These are phyloP conservation scores for Sugiyamaella valdiviana DNA, from an alignment of 805 yeast genomes.

Conservation along the genomic window DNA sequence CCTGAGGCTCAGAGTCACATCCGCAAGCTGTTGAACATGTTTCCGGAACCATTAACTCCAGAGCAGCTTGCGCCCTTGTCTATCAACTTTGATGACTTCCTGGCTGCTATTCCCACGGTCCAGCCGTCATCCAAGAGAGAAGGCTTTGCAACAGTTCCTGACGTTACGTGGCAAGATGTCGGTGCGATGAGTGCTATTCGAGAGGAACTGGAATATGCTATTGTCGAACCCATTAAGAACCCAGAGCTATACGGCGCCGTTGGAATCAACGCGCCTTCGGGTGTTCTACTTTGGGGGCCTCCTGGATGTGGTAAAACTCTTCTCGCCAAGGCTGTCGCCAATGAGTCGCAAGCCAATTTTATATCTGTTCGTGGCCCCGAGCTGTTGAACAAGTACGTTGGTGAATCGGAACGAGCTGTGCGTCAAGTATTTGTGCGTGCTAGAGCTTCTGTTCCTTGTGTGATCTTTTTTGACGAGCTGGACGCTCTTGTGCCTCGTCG, in stretches of 20 bases:
- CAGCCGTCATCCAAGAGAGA: slow-evolving; percentile 98
- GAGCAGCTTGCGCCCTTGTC: slow-evolving; percentile 72
- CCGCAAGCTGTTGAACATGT: slow-evolving; percentile 33
- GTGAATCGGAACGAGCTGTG: slow-evolving; percentile 91
- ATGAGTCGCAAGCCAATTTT: slow-evolving; percentile 93
- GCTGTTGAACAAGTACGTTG: slow-evolving; percentile 86
- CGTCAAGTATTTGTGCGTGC: slow-evolving; percentile 92
- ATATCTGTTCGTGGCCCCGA: slow-evolving; percentile 97
- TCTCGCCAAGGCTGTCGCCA: slow-evolving; percentile 95
- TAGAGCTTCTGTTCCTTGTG: slow-evolving; percentile 87
- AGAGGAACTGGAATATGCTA: slow-evolving; percentile 91
- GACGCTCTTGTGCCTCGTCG: slow-evolving; percentile 95
- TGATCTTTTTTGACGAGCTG: slow-evolving; percentile 90
- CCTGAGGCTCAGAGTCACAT: slow-evolving; percentile 14
- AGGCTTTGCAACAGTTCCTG: slow-evolving; percentile 98
- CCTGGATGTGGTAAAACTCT: slow-evolving; percentile 99
- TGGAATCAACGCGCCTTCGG: slow-evolving; percentile 95
- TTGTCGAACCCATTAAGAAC: slow-evolving; percentile 89
- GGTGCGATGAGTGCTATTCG: slow-evolving; percentile 81
- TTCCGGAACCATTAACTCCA: slow-evolving; percentile 71
- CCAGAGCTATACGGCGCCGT: slow-evolving; percentile 87
- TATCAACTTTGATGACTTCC: slow-evolving; percentile 73
- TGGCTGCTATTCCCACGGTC: slow-evolving; percentile 79
- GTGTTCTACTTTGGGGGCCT: slow-evolving; percentile 97
- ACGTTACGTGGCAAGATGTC: slow-evolving; percentile 90